Conservation (phyloP, 176 grass and related monocot species). For the Oryza meyeriana region DNA sequence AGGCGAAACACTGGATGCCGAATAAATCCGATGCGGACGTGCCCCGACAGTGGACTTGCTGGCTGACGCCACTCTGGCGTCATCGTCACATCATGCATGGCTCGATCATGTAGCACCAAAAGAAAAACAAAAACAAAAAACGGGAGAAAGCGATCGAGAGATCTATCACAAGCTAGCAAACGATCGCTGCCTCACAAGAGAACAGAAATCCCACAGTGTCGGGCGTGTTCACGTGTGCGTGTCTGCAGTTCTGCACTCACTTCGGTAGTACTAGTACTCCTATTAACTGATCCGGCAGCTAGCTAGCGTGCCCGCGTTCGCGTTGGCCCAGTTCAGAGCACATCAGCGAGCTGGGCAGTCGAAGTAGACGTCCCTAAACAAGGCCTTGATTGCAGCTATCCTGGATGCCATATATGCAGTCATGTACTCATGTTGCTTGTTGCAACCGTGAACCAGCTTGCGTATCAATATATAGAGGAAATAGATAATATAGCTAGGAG, state of each 20-base stretch:
- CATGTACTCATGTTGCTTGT: background rate
- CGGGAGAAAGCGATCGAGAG: background rate
- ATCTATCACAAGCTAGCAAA: background rate
- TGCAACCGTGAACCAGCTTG: background rate
- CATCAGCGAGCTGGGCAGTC: background rate
- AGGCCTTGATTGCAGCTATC: background rate
- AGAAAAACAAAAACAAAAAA: background rate
- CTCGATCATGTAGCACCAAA: background rate
- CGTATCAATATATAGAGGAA: background rate
- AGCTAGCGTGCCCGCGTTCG: background rate
- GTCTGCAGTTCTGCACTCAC: conserved; percentile 7
- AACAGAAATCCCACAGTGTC: background rate
- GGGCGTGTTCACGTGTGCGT: conserved; percentile 28
- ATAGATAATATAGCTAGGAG: background rate
- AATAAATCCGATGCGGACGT: conserved; percentile 17
- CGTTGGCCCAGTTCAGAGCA: background rate
- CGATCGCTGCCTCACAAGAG: too few relatives aligned
- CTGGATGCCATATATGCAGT: background rate
- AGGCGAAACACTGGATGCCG: conserved; percentile 31
- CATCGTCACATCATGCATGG: background rate
- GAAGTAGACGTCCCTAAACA: background rate
- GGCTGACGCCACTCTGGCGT: conserved; percentile 28
- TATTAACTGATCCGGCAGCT: background rate
- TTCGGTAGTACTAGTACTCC: background rate
- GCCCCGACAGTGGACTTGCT: conserved; percentile 28